Conservation (phyloP, 208 protist species). For the Herpetomonas samuelpessoai region DNA sequence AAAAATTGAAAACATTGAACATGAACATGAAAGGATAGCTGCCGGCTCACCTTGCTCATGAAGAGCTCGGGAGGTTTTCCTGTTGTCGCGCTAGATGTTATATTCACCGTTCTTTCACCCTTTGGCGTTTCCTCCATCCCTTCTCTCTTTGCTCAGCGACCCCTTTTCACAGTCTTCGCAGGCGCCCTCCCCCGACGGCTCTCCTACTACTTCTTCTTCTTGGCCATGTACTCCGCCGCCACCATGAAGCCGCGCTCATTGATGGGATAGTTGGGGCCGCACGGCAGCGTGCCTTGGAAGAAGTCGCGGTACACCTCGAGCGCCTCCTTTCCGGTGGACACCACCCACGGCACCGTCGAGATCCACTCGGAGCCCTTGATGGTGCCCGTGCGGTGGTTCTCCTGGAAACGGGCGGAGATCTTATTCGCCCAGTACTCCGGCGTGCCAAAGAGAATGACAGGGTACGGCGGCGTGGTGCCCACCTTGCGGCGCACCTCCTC, state of each 20-base stretch:
- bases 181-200: neutral
- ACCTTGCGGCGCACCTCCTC: constrained; percentile 94
- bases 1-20: too few species aligned
- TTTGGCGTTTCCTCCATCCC: too few species aligned
- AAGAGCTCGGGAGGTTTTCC: too few species aligned
- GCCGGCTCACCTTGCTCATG: too few species aligned
- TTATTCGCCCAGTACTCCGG: constrained; percentile 75
- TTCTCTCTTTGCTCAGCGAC: too few species aligned
- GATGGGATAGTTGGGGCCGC: constrained; percentile 58
- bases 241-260: constrained; percentile 89
- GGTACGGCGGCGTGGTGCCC: constrained; percentile 73
- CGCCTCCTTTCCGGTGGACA: constrained; percentile 78
- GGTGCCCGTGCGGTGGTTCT: constrained; percentile 75
- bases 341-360: constrained; percentile 88
- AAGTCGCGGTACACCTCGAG: constrained; percentile 85
- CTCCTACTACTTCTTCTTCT: neutral
- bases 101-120: too few species aligned
- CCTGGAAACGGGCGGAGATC: constrained; percentile 71
- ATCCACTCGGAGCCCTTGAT: constrained; percentile 94
- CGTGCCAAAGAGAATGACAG: constrained; percentile 88
- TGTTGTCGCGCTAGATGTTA: too few species aligned
- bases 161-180: too few species aligned
- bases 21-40: too few species aligned
- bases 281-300: constrained; percentile 74
- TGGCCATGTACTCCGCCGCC: constrained; percentile 63